Percentiles rank a stretch among this genome's conserved stretches.
These are phyloP conservation scores for Pseudomonodictys pantanalensis DNA, from an alignment of 495 filamentous ascomycete genomes.

Conservation along the genomic window DNA sequence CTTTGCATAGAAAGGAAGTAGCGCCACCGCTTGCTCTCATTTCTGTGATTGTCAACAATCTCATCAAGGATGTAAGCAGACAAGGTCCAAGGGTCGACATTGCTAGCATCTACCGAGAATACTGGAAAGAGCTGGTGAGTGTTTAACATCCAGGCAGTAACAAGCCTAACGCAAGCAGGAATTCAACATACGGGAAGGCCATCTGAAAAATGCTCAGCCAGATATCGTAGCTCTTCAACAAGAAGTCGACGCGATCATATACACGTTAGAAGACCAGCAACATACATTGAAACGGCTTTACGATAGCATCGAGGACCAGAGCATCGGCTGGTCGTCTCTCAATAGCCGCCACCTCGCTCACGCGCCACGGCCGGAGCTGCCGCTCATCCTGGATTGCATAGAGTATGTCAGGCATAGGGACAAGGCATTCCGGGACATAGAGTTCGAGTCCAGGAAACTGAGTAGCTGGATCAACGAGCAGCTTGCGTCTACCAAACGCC, in stretches of 20 bases:
- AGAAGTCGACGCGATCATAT: neutral
- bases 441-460: neutral
- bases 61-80: neutral
- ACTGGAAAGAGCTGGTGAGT: slow-evolving; percentile 6
- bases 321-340: neutral
- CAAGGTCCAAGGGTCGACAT: neutral
- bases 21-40: neutral
- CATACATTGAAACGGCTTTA: neutral
- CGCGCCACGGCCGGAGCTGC: neutral
- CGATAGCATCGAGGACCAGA: neutral
- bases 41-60: slow-evolving; percentile 1
- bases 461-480: neutral
- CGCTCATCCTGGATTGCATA: slow-evolving; percentile 1
- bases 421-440: neutral
- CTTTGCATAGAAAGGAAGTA: slow-evolving; percentile 7
- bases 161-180: neutral
- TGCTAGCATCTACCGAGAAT: neutral
- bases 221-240: neutral
- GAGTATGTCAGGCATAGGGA: neutral
- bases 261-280: neutral
- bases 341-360: neutral
- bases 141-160: too few relatives aligned
- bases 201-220: neutral
- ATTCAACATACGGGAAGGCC: neutral
- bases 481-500: slow-evolving; percentile 22